Conservation (phyloP, 441 rosid genomes). For the Syzygium syzygioides region DNA sequence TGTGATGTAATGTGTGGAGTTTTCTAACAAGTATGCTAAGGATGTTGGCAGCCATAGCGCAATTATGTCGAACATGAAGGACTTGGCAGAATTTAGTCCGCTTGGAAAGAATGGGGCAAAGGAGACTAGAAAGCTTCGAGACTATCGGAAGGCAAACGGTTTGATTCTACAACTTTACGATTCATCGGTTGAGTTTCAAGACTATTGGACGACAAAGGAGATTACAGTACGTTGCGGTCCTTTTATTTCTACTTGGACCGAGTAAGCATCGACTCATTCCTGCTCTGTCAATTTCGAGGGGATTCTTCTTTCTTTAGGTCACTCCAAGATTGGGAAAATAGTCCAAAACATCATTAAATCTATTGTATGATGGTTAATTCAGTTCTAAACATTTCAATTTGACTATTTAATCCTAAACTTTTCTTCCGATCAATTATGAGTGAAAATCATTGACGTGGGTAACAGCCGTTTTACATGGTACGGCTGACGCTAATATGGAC, state of each 20-base stretch:
- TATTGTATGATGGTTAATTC: too few species aligned
- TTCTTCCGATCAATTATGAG: too few species aligned
- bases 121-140: neutral
- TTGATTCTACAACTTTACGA: neutral
- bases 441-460: too few species aligned
- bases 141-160: neutral
- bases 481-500: too few species aligned
- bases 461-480: too few species aligned
- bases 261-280: neutral
- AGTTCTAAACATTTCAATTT: too few species aligned
- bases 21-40: neutral
- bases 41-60: neutral
- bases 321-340: neutral
- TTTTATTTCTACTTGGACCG: neutral
- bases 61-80: neutral
- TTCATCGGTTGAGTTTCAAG: neutral
- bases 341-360: too few species aligned
- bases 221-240: neutral
- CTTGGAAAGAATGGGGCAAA: neutral
- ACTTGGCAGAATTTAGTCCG: neutral
- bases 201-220: neutral
- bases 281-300: neutral
- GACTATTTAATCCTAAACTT: too few species aligned
- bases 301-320: neutral
- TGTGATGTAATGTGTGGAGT: neutral